A percentile compares a stretch with the other conserved stretches of the same genome.
These are phyloP conservation scores for Panaeolus cyanescens DNA, from an alignment of 768 basidiomycete species.

Conservation along the genomic window DNA sequence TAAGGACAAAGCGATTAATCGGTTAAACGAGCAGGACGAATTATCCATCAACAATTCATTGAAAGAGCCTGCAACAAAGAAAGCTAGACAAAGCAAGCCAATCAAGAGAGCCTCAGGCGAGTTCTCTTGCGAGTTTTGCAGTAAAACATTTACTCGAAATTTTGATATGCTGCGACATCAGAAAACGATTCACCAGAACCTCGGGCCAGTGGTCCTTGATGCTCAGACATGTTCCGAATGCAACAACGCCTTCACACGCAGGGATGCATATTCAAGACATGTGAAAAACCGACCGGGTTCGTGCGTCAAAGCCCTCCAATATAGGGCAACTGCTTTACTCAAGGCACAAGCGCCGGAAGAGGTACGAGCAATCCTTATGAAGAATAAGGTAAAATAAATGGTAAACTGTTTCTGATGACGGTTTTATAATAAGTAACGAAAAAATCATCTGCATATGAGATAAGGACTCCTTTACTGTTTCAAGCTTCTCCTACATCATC, in stretches of 20 bases:
- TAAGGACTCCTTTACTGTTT: too few species aligned
- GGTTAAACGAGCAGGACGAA: too few species aligned
- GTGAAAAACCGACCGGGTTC: not conserved
- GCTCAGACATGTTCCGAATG: slow-evolving; percentile 19
- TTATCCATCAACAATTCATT: not conserved
- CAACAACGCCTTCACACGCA: not conserved
- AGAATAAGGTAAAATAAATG: not conserved
- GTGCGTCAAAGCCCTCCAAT: slow-evolving; percentile 9
- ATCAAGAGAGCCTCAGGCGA: not conserved
- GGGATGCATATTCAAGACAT: slow-evolving; percentile 5
- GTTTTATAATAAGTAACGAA: too few species aligned
- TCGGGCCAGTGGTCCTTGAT: not conserved
- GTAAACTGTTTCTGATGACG: not conserved
- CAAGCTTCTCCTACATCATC: too few species aligned
- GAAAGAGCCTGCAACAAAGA: not conserved
- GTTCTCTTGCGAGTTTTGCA: slow-evolving; percentile 15
- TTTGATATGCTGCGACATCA: slow-evolving; percentile 20
- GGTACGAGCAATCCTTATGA: not conserved
- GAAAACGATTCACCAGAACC: slow-evolving; percentile 13
- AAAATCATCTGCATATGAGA: too few species aligned
- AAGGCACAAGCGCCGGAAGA: not conserved
- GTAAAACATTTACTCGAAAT: slow-evolving; percentile 17
- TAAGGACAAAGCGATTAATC: too few species aligned
- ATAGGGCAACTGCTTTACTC: not conserved
- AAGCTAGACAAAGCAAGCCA: not conserved